These are phyloP conservation scores for Candida nitratophila DNA, from an alignment of 805 yeast species.

Conservation along the genomic window DNA sequence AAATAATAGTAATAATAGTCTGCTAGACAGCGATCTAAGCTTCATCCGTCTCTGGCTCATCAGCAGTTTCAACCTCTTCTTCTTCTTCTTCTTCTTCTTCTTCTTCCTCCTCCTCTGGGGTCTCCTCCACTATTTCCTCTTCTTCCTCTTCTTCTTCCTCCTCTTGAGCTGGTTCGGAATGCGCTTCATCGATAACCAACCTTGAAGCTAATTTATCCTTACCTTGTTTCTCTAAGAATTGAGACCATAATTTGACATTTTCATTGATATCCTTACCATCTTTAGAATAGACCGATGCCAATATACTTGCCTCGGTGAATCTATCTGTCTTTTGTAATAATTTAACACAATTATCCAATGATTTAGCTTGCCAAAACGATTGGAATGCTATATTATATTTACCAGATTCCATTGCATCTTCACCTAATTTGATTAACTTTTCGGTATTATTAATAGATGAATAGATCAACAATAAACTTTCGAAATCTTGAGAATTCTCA, in stretches of 20 bases:
- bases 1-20: too few relatives aligned
- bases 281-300: conserved; percentile 65
- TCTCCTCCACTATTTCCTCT: conserved; percentile 11
- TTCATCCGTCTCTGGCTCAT: neutral
- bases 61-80: neutral
- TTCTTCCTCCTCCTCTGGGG: conserved; percentile 9
- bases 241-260: conserved; percentile 63
- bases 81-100: too few relatives aligned
- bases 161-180: conserved; percentile 13
- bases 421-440: conserved; percentile 58
- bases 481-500: conserved; percentile 70
- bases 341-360: conserved; percentile 53
- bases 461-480: conserved; percentile 74
- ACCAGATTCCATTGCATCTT: conserved; percentile 62
- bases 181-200: conserved; percentile 29
- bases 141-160: conserved; percentile 12
- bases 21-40: too few relatives aligned
- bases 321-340: conserved; percentile 64
- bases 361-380: conserved; percentile 83
- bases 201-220: conserved; percentile 56
- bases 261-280: conserved; percentile 32
- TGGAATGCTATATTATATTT: conserved; percentile 87
- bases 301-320: conserved; percentile 76
- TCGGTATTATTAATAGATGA: conserved; percentile 69
- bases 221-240: conserved; percentile 40